phyloP scores from a whole-genome alignment of 2,329 filamentous ascomycete genomes.

The Colletotrichum orchidophilum region DNA sequence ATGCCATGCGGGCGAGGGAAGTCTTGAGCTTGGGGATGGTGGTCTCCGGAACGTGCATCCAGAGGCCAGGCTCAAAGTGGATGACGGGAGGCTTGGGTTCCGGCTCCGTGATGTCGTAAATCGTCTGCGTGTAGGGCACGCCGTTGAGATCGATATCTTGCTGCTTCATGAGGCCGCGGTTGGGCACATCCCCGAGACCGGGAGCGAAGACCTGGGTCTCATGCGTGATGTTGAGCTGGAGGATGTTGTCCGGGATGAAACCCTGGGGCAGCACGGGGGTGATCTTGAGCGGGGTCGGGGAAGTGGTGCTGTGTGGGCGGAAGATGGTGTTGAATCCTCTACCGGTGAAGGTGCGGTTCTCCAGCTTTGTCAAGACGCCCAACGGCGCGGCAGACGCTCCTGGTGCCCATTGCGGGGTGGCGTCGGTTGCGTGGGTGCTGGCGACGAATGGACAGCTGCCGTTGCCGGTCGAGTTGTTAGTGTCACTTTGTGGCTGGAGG shows the following conservation, averaged over 20 bases:
- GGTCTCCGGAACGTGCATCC: constrained; percentile 48
- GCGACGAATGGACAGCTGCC: neutral
- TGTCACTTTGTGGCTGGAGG: neutral
- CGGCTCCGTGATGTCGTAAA: constrained; percentile 44
- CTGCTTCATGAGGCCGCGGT: constrained; percentile 47
- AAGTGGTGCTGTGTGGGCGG: constrained; percentile 42
- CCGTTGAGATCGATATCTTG: constrained; percentile 47
- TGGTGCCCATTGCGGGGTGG: neutral
- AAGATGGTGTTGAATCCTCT: constrained; percentile 51
- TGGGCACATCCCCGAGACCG: constrained; percentile 46
- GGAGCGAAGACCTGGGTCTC: constrained; percentile 45
- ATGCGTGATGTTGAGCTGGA: constrained; percentile 50
- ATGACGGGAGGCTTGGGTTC: constrained; percentile 41
- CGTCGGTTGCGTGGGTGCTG: neutral
- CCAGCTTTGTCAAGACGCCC: constrained; percentile 41
- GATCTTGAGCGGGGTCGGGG: constrained; percentile 33
- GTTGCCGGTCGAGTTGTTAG: neutral
- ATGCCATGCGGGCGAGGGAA: constrained; percentile 48
- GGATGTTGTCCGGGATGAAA: constrained; percentile 40
- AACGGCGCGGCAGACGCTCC: neutral
- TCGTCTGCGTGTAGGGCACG: constrained; percentile 47
- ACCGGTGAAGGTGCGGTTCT: constrained; percentile 39
- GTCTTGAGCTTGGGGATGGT: constrained; percentile 33
- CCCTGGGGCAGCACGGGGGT: constrained; percentile 8
- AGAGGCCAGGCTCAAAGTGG: constrained; percentile 53